Conservation (phyloP, 768 basidiomycete genomes). For the Tricholoma saponaceum region DNA sequence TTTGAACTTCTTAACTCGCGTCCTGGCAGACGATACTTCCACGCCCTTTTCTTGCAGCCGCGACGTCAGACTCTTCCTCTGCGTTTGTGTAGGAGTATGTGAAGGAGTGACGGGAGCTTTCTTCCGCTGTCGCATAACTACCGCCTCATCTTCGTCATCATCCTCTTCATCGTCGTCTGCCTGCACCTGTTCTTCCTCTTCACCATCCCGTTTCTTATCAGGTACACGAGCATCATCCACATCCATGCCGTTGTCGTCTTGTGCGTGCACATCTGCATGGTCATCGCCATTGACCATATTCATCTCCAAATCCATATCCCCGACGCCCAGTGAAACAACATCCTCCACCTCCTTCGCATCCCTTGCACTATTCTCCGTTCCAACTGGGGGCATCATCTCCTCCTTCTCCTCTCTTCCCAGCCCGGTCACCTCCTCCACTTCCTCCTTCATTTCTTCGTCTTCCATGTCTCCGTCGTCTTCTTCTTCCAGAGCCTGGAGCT, state of each 20-base stretch:
- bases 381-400: slow-evolving; percentile 13
- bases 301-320: slow-evolving; percentile 6
- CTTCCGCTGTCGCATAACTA: slow-evolving; percentile 2
- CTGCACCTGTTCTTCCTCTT: neutral
- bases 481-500: slow-evolving; percentile 19
- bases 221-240: slow-evolving; percentile 1
- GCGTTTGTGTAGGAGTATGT: slow-evolving; percentile 3
- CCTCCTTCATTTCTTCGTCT: slow-evolving; percentile 12
- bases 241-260: neutral
- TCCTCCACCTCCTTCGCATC: slow-evolving; percentile 26
- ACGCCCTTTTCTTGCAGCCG: slow-evolving; percentile 14
- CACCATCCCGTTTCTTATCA: neutral
- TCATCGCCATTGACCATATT: slow-evolving; percentile 5
- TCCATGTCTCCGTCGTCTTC: slow-evolving; percentile 18
- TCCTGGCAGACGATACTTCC: slow-evolving; percentile 15
- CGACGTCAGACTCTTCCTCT: slow-evolving; percentile 11
- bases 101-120: neutral
- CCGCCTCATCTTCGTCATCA: slow-evolving; percentile 2
- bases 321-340: slow-evolving; percentile 10
- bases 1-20: slow-evolving; percentile 15
- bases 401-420: slow-evolving; percentile 4
- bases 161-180: slow-evolving; percentile 7
- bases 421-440: neutral
- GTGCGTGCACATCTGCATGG: neutral
- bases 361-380: slow-evolving; percentile 26